Evolutionary conservation across 805 yeast species (phyloP).

Genomic region (Candida lessepsii): DNA sequence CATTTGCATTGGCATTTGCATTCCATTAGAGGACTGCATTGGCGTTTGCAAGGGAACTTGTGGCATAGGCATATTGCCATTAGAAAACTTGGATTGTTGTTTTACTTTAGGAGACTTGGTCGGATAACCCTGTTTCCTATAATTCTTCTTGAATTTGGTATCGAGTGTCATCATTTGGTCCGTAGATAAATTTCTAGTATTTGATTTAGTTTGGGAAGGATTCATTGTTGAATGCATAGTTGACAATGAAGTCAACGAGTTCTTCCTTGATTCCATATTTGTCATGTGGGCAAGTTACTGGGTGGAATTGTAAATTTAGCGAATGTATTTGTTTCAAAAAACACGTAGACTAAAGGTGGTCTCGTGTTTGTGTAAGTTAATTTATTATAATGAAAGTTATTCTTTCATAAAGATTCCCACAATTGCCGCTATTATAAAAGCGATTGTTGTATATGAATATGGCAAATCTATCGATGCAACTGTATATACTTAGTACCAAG

Average conservation of each 20-base stretch:
- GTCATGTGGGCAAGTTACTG: too few species aligned
- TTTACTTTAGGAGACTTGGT: constrained; percentile 2
- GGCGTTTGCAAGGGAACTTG: neutral
- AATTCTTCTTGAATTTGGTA: constrained; percentile 37
- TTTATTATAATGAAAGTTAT: neutral
- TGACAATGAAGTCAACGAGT: constrained; percentile 32
- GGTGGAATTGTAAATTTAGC: too few species aligned
- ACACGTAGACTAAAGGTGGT: neutral
- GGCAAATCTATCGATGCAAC: too few species aligned
- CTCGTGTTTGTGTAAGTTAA: neutral
- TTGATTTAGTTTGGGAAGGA: constrained; percentile 6
- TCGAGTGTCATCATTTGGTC: constrained; percentile 39
- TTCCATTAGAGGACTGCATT: too few species aligned
- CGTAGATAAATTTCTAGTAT: constrained; percentile 34
- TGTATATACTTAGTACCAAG: too few species aligned
- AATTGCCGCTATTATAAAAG: too few species aligned
- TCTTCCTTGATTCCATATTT: constrained; percentile 25
- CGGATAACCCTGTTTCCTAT: constrained; percentile 21
- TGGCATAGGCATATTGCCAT: constrained; percentile 1
- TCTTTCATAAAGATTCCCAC: constrained; percentile 1
- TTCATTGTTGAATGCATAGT: constrained; percentile 15
- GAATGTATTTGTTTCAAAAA: too few species aligned
- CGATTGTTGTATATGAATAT: too few species aligned
- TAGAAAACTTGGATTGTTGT: neutral
- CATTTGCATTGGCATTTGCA: constrained; percentile 1